Conservation (phyloP, 495 filamentous ascomycete genomes). For the Penicillium lagena region DNA sequence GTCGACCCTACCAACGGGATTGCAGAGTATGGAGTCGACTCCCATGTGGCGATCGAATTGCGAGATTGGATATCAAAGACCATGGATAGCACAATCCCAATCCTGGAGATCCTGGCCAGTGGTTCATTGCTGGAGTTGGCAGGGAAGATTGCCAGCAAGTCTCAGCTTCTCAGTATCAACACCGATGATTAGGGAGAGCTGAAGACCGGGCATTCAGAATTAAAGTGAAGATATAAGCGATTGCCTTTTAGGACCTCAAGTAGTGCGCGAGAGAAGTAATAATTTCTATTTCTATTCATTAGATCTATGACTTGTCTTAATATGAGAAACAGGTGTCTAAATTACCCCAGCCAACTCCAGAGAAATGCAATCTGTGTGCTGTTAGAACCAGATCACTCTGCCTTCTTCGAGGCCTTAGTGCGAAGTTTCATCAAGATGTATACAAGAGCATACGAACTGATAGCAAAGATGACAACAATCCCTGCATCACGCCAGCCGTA, state of each 20-base stretch:
- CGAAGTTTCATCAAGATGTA: conserved; percentile 42
- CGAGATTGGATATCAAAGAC: conserved; percentile 29
- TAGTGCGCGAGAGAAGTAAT: too few species aligned
- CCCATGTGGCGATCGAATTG: conserved; percentile 40
- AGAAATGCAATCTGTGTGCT: too few species aligned
- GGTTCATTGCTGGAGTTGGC: conserved; percentile 15
- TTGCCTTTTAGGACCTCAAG: too few species aligned
- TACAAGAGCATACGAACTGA: conserved; percentile 41
- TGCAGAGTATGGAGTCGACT: conserved; percentile 37
- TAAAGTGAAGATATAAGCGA: not conserved
- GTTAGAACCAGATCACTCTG: conserved; percentile 8
- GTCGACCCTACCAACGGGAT: conserved; percentile 24
- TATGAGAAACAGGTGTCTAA: not conserved
- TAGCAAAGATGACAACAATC: conserved; percentile 38
- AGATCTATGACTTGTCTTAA: not conserved
- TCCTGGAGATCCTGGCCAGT: conserved; percentile 22
- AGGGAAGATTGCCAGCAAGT: conserved; percentile 11
- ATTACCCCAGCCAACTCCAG: not conserved
- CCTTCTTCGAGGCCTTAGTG: conserved; percentile 36
- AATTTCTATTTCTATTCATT: not conserved
- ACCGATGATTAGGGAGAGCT: not conserved
- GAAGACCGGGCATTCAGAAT: not conserved
- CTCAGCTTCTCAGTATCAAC: not conserved
- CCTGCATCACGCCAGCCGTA: conserved; percentile 38
- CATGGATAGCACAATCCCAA: conserved; percentile 12